Percentiles rank a stretch among this genome's conserved stretches.
Evolutionary conservation across 164 flowering plant genomes (phyloP).

Genomic region (Sextonia rubra): DNA sequence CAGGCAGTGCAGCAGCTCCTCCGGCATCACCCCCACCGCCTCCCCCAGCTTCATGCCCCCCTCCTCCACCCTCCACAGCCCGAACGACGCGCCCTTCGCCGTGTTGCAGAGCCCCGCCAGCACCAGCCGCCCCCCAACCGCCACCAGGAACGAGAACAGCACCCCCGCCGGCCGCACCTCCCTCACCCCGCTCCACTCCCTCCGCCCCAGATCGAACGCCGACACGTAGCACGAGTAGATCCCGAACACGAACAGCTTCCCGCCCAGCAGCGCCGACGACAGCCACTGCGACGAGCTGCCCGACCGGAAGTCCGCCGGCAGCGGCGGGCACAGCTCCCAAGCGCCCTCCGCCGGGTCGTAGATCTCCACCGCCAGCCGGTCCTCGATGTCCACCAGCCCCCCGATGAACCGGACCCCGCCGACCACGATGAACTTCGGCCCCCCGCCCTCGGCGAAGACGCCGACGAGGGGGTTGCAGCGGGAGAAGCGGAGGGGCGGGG

Average conservation of each 20-base stretch:
- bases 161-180: conserved; percentile 60
- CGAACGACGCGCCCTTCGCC: conserved; percentile 35
- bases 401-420: conserved; percentile 59
- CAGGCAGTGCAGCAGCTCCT: conserved; percentile 40
- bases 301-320: conserved; percentile 46
- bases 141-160: conserved; percentile 46
- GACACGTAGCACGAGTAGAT: conserved; percentile 44
- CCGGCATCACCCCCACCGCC: conserved; percentile 51
- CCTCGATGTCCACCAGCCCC: conserved; percentile 58
- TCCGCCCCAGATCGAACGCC: conserved; percentile 38
- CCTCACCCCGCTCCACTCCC: conserved; percentile 51
- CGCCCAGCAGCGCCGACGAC: conserved; percentile 44
- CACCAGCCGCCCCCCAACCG: conserved; percentile 41
- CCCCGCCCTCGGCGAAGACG: conserved; percentile 23
- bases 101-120: conserved; percentile 51
- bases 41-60: conserved; percentile 51
- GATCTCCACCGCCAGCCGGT: conserved; percentile 53
- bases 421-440: conserved; percentile 44
- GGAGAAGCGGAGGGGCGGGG: conserved; percentile 43
- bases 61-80: conserved; percentile 53
- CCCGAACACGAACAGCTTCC: conserved; percentile 48
- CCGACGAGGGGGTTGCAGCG: conserved; percentile 56
- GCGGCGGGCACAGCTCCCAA: conserved; percentile 59
- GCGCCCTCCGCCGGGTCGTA: conserved; percentile 36
- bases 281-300: conserved; percentile 46